Evolutionary conservation across 106 monocot genomes (phyloP).

Genomic region (Apostasia shenzhenica): DNA sequence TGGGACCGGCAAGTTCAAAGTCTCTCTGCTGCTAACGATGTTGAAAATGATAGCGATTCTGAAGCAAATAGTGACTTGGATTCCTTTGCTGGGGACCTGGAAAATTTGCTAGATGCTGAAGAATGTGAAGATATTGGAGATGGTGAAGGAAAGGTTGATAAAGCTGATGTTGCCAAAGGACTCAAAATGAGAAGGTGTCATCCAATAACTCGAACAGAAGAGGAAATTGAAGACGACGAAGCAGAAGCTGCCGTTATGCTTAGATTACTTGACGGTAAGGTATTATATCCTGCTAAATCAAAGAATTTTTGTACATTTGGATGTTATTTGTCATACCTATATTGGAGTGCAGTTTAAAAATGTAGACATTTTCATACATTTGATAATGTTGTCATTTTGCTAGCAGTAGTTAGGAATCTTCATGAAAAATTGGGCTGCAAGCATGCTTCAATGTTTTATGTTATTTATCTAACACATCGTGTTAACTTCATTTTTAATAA

Average conservation of each 20-base stretch:
- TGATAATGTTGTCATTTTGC: too few species aligned
- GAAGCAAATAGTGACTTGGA: slow-evolving; percentile 93
- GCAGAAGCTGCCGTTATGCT: slow-evolving; percentile 57
- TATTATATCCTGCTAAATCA: not conserved
- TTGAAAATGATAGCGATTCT: slow-evolving; percentile 78
- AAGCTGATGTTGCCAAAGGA: slow-evolving; percentile 59
- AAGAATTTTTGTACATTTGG: not conserved
- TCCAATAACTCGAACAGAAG: slow-evolving; percentile 65
- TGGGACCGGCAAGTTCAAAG: slow-evolving; percentile 95
- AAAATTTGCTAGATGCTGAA: slow-evolving; percentile 97
- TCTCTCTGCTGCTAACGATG: slow-evolving; percentile 77
- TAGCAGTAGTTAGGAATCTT: too few species aligned
- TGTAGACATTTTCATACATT: too few species aligned
- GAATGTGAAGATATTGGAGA: slow-evolving; percentile 69
- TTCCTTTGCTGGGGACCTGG: slow-evolving; percentile 99
- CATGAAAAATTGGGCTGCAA: too few species aligned
- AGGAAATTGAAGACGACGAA: slow-evolving; percentile 88
- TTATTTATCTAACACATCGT: too few species aligned
- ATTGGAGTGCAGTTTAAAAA: too few species aligned
- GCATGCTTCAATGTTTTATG: too few species aligned
- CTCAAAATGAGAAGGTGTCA: slow-evolving; percentile 92
- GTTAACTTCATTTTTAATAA: too few species aligned
- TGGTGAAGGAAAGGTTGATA: slow-evolving; percentile 40
- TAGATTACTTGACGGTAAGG: slow-evolving; percentile 77
- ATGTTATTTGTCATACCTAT: not conserved